A percentile compares a stretch with the other conserved stretches of the same genome.
Conservation (phyloP, 2,329 filamentous ascomycete genomes). For the Ambrosiella beaveri region DNA sequence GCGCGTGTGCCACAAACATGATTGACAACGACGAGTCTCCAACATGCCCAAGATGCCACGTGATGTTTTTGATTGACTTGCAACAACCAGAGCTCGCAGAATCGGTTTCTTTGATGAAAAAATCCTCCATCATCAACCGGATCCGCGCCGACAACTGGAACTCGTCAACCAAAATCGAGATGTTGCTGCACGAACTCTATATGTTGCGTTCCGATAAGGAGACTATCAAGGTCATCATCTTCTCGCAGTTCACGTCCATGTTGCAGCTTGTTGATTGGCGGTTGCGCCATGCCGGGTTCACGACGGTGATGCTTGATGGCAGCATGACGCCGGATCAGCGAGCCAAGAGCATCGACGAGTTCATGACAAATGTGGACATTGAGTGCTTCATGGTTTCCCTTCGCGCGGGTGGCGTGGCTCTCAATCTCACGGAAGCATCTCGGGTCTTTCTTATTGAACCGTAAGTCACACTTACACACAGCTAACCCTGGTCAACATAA, state of each 20-base stretch:
- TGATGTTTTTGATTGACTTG: conserved; percentile 73
- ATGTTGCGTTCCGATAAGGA: conserved; percentile 81
- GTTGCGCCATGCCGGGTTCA: conserved; percentile 87
- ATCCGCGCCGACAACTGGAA: conserved; percentile 99
- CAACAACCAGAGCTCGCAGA: conserved; percentile 93
- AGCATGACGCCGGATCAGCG: conserved; percentile 91
- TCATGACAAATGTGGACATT: conserved; percentile 87
- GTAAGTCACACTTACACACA: conserved; percentile 42
- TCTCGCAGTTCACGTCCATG: conserved; percentile 96
- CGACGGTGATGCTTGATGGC: conserved; percentile 93
- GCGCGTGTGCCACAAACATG: conserved; percentile 30
- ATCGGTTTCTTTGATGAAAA: conserved; percentile 60
- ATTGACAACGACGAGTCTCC: conserved; percentile 59
- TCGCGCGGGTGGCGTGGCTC: conserved; percentile 86
- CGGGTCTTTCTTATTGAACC: conserved; percentile 93
- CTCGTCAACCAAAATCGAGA: conserved; percentile 93
- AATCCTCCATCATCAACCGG: conserved; percentile 92
- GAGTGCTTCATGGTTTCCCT: conserved; percentile 93
- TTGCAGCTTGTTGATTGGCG: conserved; percentile 94
- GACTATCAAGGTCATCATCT: conserved; percentile 92
- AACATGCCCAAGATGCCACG: conserved; percentile 84
- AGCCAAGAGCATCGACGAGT: conserved; percentile 85
- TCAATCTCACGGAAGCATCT: conserved; percentile 90
- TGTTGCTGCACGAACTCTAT: conserved; percentile 86
- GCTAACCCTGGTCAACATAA: neutral